A percentile compares a stretch with the other conserved stretches of the same genome.
Evolutionary conservation across 1,284 basidiomycete species (phyloP).

Genomic region (Pholiota adiposa): DNA sequence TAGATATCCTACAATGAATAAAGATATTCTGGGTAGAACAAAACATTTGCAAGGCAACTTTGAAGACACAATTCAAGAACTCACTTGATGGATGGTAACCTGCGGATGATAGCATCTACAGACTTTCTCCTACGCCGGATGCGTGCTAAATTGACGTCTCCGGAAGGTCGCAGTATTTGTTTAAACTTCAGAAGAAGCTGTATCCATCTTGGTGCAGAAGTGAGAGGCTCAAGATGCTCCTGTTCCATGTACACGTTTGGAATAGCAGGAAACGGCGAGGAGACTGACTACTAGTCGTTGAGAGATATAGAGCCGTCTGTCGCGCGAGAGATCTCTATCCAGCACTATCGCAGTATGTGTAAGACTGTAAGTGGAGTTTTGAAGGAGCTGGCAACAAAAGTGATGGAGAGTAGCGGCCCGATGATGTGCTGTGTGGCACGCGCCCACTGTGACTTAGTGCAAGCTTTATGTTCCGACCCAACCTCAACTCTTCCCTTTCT

Average conservation of each 20-base stretch:
- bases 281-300: background rate
- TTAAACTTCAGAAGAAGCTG: constrained; percentile 19
- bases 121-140: constrained; percentile 44
- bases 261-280: background rate
- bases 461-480: background rate
- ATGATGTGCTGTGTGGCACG: background rate
- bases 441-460: background rate
- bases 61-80: constrained; percentile 19
- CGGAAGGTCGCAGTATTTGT: constrained; percentile 17
- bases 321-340: no score
- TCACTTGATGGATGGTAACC: constrained; percentile 38
- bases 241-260: background rate
- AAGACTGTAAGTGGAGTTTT: no score
- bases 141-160: constrained; percentile 34
- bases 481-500: background rate
- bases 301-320: no score
- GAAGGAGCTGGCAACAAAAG: no score
- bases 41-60: constrained; percentile 2
- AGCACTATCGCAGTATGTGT: no score
- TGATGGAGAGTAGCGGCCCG: background rate
- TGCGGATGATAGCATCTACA: constrained; percentile 32
- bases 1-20: constrained; percentile 68
- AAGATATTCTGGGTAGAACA: constrained; percentile 42
- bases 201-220: constrained; percentile 13
- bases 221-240: constrained; percentile 6